Evolutionary conservation across 169 alveolate species (phyloP), one percentile per base, ranked within the genome.

Genomic region (Cryptosporidium canis): DNA sequence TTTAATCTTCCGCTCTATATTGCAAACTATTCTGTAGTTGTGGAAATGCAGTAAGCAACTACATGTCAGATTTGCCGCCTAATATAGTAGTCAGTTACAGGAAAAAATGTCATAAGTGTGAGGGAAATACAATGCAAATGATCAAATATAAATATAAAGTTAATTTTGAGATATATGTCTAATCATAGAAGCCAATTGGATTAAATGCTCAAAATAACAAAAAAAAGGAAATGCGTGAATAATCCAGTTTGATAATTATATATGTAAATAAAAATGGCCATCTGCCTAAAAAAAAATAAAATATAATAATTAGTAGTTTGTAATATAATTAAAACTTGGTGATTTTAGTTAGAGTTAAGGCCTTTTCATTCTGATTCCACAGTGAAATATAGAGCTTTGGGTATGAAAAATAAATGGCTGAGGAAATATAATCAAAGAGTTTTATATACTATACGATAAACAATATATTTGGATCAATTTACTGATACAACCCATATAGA

Each of bases 401-500:
- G n/a, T 29, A 61, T 35, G 14, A 33, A 44, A 61, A 61, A 61
- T 61, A 29, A 61, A 61, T 9, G 33, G 5, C 7, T 61, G 68
- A 31, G 11, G 6, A 61, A 21, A 33, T 61, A 33, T 58, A 35
- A 33, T 61, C 45, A 31, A n/a, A 29, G 47, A 61, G 68, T 16
- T 61, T 44, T 61, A 61, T 29, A 18, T 61, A 9, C 45, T 0
- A 61, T 61, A 61, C 68, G 68, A 61, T 61, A 61, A 61, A 11
- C 31, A 61, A 61, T 61, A 61, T 35, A 61, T 61, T 31, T 61
- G 68, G 27, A 61, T 61, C 45, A 61, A 61, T 61, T 61, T 61
- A 61, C 68, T 61, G 67, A 61, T 61, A 61, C 68, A 39, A 61
- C 68, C 68, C 68, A 61, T 61, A 33, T 61, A 35, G 68, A 61